Conservation (phyloP, 345 rosid species). For the Euphorbia peplus region DNA sequence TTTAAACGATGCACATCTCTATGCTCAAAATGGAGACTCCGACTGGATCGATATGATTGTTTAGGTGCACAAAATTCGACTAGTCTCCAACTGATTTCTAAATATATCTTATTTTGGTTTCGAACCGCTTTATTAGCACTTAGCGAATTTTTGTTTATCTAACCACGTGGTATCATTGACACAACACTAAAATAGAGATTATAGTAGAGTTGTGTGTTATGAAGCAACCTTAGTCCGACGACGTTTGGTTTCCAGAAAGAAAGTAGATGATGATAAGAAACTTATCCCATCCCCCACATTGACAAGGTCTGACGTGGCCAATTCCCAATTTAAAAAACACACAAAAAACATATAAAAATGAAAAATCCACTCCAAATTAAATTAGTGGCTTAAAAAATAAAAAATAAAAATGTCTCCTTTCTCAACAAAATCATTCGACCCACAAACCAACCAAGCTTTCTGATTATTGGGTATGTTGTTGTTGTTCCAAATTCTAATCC, state of each 20-base stretch:
- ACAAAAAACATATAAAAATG: neutral
- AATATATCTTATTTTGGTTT: too few relatives aligned
- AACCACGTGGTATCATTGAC: too few relatives aligned
- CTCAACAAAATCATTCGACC: neutral
- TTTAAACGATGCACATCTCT: too few relatives aligned
- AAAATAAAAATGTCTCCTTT: neutral
- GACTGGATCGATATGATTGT: too few relatives aligned
- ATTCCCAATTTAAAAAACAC: neutral
- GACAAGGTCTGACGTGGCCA: conserved; percentile 8
- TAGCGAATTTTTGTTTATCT: too few relatives aligned
- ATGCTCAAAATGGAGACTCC: too few relatives aligned
- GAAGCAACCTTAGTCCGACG: neutral
- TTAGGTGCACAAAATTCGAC: too few relatives aligned
- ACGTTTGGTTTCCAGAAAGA: neutral
- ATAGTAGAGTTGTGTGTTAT: conserved; percentile 18
- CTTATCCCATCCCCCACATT: neutral
- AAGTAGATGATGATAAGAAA: neutral
- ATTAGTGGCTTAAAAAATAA: neutral
- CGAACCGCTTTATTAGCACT: too few relatives aligned
- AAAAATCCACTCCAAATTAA: neutral
- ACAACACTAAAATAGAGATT: too few relatives aligned
- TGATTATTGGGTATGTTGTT: neutral
- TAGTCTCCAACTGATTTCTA: too few relatives aligned
- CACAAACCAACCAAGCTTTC: neutral
- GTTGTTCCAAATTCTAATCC: too few relatives aligned